Base-by-base conservation (phyloP, 1,139 yeast genomes). In the Pichia sp. region DNA sequence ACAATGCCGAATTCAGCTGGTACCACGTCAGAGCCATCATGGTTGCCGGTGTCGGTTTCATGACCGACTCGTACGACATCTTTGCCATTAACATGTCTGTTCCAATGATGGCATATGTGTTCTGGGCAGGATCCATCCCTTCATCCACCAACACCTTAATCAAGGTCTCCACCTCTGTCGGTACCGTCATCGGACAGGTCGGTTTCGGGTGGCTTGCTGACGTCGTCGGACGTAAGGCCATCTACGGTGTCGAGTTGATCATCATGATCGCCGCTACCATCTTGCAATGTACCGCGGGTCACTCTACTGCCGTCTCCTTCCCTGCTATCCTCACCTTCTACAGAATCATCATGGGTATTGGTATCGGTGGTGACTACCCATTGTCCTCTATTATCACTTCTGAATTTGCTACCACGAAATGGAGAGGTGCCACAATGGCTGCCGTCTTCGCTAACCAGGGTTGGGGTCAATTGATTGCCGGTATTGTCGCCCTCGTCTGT, bases 311-410 rank as follows among this genome's bases (percentile, higher is more conserved):
- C 57, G 71, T 87, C 58, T 78, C 76, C 68, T 85, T 87, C 64
- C 81, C 80, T 48, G 95, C 91, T 49, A 75, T 86, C 51, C 75
- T 87, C 58, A 72, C 83, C n/a, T 82, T 85, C 62, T 82, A 82
- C 71, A 84, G 96, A 80, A 82, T 87, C 59, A 66, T 87, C 57
- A 84, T 84, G 88, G 96, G 96, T 75, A 83, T 93, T 64, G 99
- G 99, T 83, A 95, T 93, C 65, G 99, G 99, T 75, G 99, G 98
- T 79, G 99, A 93, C 74, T 93, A 93, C 73, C 99, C 99, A 63
- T 82, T 93, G 72, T 90, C 98, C 43, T 93, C 98, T 42, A 85
- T 87, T 70, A 87, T 87, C 62, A 85, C 95, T 10, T 84, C 96
- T 49, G 96, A 87, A 74, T 87, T 87, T 65, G 80, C 96, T 37